phyloP scores from a whole-genome alignment of 2,329 filamentous ascomycete genomes.

The Exophiala lecanii-corni region DNA sequence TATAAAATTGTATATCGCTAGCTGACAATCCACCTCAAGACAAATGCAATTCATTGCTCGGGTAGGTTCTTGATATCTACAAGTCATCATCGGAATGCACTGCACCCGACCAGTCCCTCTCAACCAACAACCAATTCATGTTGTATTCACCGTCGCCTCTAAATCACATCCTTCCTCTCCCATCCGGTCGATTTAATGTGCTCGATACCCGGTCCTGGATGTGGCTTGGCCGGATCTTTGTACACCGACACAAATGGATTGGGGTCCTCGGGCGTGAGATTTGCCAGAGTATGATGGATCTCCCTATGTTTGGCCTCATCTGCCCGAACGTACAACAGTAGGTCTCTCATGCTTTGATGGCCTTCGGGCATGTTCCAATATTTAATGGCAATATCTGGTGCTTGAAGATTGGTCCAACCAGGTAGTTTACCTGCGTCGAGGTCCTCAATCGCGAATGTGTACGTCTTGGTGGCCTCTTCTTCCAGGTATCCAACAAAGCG shows the following conservation, averaged over 20 bases:
- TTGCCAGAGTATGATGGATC: conserved; percentile 91
- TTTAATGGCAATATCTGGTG: conserved; percentile 81
- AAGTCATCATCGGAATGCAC: no score
- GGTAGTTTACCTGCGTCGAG: conserved; percentile 80
- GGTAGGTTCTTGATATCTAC: no score
- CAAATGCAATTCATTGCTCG: no score
- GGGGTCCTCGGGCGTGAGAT: conserved; percentile 81
- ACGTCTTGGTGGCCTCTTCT: conserved; percentile 94
- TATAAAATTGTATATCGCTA: no score
- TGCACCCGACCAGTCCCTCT: no score
- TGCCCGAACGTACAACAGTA: conserved; percentile 84
- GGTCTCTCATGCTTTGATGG: conserved; percentile 73
- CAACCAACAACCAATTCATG: no score
- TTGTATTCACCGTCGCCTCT: no score
- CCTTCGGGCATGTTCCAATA: conserved; percentile 96
- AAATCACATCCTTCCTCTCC: conserved; percentile 79
- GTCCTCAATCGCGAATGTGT: conserved; percentile 82
- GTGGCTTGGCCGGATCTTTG: conserved; percentile 61
- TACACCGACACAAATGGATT: conserved; percentile 88
- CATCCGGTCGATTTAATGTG: conserved; percentile 68
- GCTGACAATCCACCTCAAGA: no score
- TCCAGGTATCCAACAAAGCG: conserved; percentile 96
- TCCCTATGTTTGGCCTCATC: conserved; percentile 87
- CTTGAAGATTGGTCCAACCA: conserved; percentile 70
- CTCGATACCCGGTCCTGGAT: conserved; percentile 65